phyloP scores from a whole-genome alignment of 2,329 filamentous ascomycete genomes.

The Alternaria longipes region DNA sequence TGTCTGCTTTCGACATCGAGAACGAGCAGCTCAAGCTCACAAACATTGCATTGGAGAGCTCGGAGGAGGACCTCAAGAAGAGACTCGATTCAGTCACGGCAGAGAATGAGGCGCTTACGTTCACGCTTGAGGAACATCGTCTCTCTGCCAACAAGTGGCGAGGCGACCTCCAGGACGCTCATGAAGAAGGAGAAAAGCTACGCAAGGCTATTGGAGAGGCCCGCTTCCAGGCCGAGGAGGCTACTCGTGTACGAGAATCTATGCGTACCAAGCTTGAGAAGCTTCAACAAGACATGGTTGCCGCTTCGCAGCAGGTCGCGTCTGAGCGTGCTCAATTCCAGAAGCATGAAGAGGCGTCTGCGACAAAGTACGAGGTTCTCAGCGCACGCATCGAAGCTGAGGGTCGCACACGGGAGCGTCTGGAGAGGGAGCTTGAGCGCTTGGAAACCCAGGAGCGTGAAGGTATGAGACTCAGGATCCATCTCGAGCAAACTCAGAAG shows the following conservation, averaged over 20 bases:
- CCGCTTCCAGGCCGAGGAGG: conserved; percentile 83
- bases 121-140: conserved; percentile 71
- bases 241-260: conserved; percentile 80
- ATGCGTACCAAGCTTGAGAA: conserved; percentile 86
- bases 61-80: conserved; percentile 59
- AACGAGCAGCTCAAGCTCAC: conserved; percentile 65
- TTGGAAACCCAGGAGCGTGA: conserved; percentile 71
- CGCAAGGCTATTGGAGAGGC: conserved; percentile 77
- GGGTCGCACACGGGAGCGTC: conserved; percentile 54
- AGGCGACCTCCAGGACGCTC: conserved; percentile 64
- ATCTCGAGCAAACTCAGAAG: conserved; percentile 67
- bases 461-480: conserved; percentile 79
- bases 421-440: conserved; percentile 58
- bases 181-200: conserved; percentile 69
- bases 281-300: conserved; percentile 86
- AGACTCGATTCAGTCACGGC: conserved; percentile 63
- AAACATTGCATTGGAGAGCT: conserved; percentile 41
- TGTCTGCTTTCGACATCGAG: conserved; percentile 64
- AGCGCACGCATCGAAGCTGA: conserved; percentile 61
- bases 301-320: conserved; percentile 79
- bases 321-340: conserved; percentile 82
- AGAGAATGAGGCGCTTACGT: conserved; percentile 69
- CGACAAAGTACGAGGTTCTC: conserved; percentile 63
- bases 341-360: conserved; percentile 70
- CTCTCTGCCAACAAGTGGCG: conserved; percentile 67